Evolutionary conservation across 257 asterid species (phyloP).

Genomic region (Anisodus acutangulus): DNA sequence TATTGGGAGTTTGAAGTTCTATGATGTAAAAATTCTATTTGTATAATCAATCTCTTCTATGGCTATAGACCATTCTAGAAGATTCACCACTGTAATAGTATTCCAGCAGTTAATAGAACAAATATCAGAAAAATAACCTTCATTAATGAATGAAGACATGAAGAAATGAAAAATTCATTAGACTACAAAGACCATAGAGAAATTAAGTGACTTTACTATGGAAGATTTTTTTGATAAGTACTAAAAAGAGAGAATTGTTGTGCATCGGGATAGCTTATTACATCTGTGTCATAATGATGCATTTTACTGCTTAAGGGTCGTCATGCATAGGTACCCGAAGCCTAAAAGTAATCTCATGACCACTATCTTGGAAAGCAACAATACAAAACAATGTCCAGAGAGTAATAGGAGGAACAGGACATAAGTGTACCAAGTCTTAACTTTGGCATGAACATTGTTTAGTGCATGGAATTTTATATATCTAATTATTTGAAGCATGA

Average conservation of each 20-base stretch:
- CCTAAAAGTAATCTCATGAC: not conserved
- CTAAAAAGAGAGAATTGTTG: not conserved
- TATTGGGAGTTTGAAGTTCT: not conserved
- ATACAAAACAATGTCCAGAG: not conserved
- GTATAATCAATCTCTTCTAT: not conserved
- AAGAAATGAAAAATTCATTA: slow-evolving; percentile 14
- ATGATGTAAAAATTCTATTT: not conserved
- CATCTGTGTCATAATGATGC: slow-evolving; percentile 9
- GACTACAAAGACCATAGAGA: not conserved
- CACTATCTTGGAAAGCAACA: slow-evolving; percentile 1
- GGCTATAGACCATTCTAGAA: slow-evolving; percentile 9
- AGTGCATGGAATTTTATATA: not conserved
- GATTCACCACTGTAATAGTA: not conserved
- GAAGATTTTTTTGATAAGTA: not conserved
- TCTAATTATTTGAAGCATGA: not conserved
- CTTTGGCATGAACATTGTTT: not conserved
- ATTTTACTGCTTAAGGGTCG: not conserved
- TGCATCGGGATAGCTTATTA: not conserved
- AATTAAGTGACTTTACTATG: not conserved
- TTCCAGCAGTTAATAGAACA: slow-evolving; percentile 4
- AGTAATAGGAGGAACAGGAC: not conserved
- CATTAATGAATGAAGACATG: slow-evolving; percentile 11
- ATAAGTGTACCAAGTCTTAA: slow-evolving; percentile 18
- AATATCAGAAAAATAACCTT: not conserved
- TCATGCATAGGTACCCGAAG: slow-evolving; percentile 6